These are phyloP conservation scores for Magnaporthales sp. DNA, from an alignment of 2,329 filamentous ascomycete species.

Conservation along the genomic window DNA sequence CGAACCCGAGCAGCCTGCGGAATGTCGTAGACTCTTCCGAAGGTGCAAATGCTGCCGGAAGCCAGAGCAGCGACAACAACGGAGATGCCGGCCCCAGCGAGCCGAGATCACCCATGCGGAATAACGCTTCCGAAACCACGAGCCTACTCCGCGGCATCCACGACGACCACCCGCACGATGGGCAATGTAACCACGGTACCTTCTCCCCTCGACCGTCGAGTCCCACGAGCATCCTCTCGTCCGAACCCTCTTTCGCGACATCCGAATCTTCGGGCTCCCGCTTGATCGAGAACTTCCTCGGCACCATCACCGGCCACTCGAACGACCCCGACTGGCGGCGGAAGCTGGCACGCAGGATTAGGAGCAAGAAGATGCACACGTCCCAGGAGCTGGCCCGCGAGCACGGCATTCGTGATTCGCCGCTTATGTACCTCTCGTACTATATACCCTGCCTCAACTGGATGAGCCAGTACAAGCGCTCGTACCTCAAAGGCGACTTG, in stretches of 20 bases:
- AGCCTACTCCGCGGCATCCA: conserved; percentile 33
- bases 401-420: conserved; percentile 65
- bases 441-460: conserved; percentile 89
- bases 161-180: conserved; percentile 32
- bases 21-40: conserved; percentile 17
- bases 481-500: conserved; percentile 77
- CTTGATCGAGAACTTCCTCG: conserved; percentile 29
- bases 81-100: conserved; percentile 12
- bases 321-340: conserved; percentile 36
- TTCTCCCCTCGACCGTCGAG: conserved; percentile 61
- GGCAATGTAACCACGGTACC: conserved; percentile 61
- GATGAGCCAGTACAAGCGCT: conserved; percentile 78
- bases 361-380: conserved; percentile 57
- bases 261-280: conserved; percentile 25
- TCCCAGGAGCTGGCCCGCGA: conserved; percentile 63
- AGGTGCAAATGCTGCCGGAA: neutral
- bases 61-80: conserved; percentile 2
- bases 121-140: conserved; percentile 36
- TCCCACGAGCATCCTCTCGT: conserved; percentile 26
- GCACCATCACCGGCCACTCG: conserved; percentile 27
- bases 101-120: conserved; percentile 11
- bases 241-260: conserved; percentile 19
- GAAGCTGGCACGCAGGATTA: conserved; percentile 25
- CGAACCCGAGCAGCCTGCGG: conserved; percentile 36
- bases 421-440: conserved; percentile 82